Conservation (phyloP, 352 stramenopile genomes). For the Phytophthora megakarya region DNA sequence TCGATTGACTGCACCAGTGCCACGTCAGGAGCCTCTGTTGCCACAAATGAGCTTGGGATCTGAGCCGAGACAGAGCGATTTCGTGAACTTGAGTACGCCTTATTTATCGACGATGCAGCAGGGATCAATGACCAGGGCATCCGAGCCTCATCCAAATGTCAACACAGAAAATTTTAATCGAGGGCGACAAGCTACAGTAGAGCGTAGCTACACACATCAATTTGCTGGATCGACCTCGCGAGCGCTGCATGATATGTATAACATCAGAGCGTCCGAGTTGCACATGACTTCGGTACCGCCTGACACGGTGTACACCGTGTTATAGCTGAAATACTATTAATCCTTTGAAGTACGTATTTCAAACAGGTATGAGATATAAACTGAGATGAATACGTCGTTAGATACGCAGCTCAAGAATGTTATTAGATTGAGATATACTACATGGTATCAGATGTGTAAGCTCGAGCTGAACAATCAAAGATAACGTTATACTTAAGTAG, state of each 20-base stretch:
- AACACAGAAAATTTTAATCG: constrained; percentile 10
- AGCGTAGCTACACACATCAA: constrained; percentile 28
- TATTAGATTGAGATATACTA: too few relatives aligned
- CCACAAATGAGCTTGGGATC: constrained; percentile 27
- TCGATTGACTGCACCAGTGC: neutral
- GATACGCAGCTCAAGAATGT: too few relatives aligned
- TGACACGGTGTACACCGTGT: constrained; percentile 27
- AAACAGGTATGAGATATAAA: too few relatives aligned
- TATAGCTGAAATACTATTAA: too few relatives aligned
- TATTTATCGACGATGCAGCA: constrained; percentile 12
- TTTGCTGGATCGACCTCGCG: constrained; percentile 33
- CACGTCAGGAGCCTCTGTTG: constrained; percentile 24
- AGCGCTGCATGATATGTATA: constrained; percentile 37
- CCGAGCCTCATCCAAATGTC: constrained; percentile 3
- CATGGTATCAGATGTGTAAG: too few relatives aligned
- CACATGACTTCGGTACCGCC: constrained; percentile 16
- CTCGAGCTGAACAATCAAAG: too few relatives aligned
- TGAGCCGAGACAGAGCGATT: constrained; percentile 31
- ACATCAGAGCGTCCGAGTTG: constrained; percentile 24
- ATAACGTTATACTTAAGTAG: too few relatives aligned
- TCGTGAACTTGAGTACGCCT: constrained; percentile 14
- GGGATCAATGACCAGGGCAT: neutral
- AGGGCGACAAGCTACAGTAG: constrained; percentile 6
- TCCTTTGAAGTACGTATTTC: too few relatives aligned
- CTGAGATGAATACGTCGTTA: too few relatives aligned